phyloP scores from a whole-genome alignment of 805 yeast genomes.

The Kodamaea kakaduensis region DNA sequence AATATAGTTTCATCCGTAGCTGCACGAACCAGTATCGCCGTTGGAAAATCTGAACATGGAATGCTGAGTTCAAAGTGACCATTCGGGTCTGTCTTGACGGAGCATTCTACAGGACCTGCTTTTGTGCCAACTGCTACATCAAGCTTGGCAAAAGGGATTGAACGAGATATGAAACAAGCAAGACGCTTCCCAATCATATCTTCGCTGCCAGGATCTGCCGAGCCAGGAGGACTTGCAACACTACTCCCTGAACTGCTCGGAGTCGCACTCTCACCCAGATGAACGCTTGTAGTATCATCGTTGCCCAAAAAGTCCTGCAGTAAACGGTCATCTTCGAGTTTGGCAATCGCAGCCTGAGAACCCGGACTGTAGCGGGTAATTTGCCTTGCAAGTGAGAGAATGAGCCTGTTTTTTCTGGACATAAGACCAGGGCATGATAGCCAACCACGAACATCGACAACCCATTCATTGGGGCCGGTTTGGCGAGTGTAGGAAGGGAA shows the following conservation, averaged over 20 bases:
- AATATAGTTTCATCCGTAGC: constrained; percentile 44
- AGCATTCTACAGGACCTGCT: constrained; percentile 17
- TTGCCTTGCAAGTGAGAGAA: constrained; percentile 67
- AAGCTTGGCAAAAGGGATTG: constrained; percentile 55
- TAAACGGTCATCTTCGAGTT: constrained; percentile 25
- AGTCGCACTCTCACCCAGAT: background rate
- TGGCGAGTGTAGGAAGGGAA: constrained; percentile 41
- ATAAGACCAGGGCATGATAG: constrained; percentile 65
- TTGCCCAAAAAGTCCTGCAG: constrained; percentile 20
- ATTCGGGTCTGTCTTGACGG: constrained; percentile 52
- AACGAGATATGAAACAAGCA: constrained; percentile 64
- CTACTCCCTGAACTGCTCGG: background rate
- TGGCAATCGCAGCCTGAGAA: constrained; percentile 17
- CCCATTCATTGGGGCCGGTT: constrained; percentile 67
- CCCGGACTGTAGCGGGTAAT: constrained; percentile 41
- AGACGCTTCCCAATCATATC: constrained; percentile 59
- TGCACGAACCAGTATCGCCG: constrained; percentile 50
- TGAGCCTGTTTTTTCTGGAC: constrained; percentile 65
- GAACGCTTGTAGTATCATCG: constrained; percentile 4
- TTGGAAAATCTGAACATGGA: constrained; percentile 57
- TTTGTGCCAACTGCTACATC: constrained; percentile 54
- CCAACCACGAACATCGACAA: constrained; percentile 70
- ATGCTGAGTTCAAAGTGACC: constrained; percentile 63
- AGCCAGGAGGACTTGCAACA: constrained; percentile 1
- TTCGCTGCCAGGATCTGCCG: constrained; percentile 16